Evolutionary conservation across 129 eudicot genomes (phyloP), one percentile per base, ranked within the genome.

Genomic region (Logfia minima): DNA sequence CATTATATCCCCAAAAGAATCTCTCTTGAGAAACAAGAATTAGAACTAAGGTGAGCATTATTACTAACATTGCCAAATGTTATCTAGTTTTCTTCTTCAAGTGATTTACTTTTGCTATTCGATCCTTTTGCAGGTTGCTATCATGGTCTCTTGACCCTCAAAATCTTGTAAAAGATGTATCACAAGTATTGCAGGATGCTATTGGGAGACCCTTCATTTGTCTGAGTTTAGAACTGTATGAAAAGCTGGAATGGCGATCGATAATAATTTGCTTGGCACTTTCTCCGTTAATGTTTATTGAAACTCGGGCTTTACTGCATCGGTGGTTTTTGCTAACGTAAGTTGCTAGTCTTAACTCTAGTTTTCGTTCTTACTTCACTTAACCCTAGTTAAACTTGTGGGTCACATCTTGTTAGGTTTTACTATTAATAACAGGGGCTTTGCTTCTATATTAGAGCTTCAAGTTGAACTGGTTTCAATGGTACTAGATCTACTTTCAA

Each of bases 251-350:
- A 51, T 91, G 97, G 97, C 89, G 85, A 79, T 83, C 79, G 21
- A 82, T 81, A 9, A 61, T 92, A 9, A 70, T 82, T 58, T 87
- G 88, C 79, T 86, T 92, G 60, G 87, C 79, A 53, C 81, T 89
- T 78, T 84, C 92, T 80, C 96, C 97, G 37, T 17, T 76, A 23
- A 80, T 92, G 83, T 92, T 89, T 61, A 74, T 84, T 59, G 96
- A 89, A 81, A 86, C 91, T 34, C 86, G 89, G 74, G 79, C 89
- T 43, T 68, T 85, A 51, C 83, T 92, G 86, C 96, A 89, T 68
- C 82, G 64, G 9, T 92, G 96, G 97, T 92, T 92, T 75, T 64
- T 92, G 13, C 43, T 66, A 62, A 92, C 89, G 97, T 92, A 84
- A 80, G 92, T 82, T 35, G 19, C 73, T 69, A 68, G 3, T 48